Evolutionary conservation across 2,329 filamentous ascomycete species (phyloP), one percentile per base, ranked within the genome.

Genomic region (Aspergillus aculeatus): DNA sequence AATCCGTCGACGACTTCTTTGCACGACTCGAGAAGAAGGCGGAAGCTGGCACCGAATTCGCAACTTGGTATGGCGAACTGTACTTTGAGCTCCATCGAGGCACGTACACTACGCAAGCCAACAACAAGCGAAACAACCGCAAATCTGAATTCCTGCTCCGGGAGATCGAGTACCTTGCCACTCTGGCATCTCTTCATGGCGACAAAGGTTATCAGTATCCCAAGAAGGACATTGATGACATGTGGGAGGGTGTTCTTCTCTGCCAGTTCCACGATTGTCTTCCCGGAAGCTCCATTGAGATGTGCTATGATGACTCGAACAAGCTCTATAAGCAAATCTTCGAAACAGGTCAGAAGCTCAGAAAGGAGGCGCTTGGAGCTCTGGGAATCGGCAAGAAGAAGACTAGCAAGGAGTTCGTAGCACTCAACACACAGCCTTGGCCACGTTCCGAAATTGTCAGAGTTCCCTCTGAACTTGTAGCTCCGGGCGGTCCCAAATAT

Each of bases 251-350:
- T 57, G 89, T 94, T 3, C 82, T 98, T 24, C 85, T 98, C 26
- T 98, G 94, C 66, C 95, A 99, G 71, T 99, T 99, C 82, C 95
- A 99, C 66, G 95, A 99, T 73, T 98, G 95, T 73, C 82, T 99
- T 54, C 95, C 95, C 0, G 95, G 95, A 58, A 97, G 92, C 72
- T 91, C 87, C 35, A 98, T 99, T 68, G 93, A 96, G 75, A 97
- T 98, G 92, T 96, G 92, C 75, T 98, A 98, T 69, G 91, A 96
- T 73, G 95, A 99, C 73, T 96, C 93, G 3, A 90, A 96, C 72
- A 85, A 92, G 83, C 83, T 96, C 6, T 99, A 99, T 72, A 89
- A 85, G 2, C 82, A 91, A 66, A 86, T 96, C 2, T 96, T 96
- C 72, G 80, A 87, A 65, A 92, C 86, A 1, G 94, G 91, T 5